phyloP scores from a whole-genome alignment of 1,284 basidiomycete genomes.

The Tilletiopsis washingtonensis region DNA sequence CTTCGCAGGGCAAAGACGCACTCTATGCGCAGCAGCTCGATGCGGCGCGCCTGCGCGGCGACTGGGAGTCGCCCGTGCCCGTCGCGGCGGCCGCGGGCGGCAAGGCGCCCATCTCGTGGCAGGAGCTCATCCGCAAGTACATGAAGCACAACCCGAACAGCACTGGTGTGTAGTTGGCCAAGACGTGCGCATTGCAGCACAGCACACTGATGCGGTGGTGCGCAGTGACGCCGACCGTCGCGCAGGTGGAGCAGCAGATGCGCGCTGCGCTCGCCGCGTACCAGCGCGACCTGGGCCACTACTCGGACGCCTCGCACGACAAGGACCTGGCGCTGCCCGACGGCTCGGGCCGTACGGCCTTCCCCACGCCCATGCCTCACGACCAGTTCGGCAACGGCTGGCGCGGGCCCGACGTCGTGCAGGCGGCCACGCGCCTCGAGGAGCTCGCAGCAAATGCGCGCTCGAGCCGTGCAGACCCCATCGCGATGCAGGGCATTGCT shows the following conservation, averaged over 20 bases:
- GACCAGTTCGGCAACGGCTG: constrained; percentile 22
- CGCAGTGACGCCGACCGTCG: not conserved
- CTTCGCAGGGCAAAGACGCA: constrained; percentile 23
- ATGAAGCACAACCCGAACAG: constrained; percentile 44
- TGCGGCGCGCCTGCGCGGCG: constrained; percentile 34
- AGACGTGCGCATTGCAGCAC: too few species aligned
- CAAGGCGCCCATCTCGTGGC: constrained; percentile 17
- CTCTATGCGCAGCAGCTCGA: constrained; percentile 41
- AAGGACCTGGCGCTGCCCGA: constrained; percentile 3
- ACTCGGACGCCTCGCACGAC: constrained; percentile 10
- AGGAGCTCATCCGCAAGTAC: constrained; percentile 47
- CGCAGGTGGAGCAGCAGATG: not conserved
- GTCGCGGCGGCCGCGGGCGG: constrained; percentile 11
- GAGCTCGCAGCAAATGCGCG: constrained; percentile 16
- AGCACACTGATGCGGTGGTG: not conserved
- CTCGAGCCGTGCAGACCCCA: constrained; percentile 4
- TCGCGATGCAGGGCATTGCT: constrained; percentile 7
- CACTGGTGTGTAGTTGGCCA: constrained; percentile 52
- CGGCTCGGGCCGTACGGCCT: constrained; percentile 10
- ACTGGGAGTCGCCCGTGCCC: constrained; percentile 24
- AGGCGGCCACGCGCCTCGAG: constrained; percentile 20
- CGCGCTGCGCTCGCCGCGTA: constrained; percentile 1
- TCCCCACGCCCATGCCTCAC: constrained; percentile 24
- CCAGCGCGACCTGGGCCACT: constrained; percentile 9
- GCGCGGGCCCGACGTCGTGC: constrained; percentile 18